phyloP scores from a whole-genome alignment of 116 monocot genomes.

The Iris pallida region DNA sequence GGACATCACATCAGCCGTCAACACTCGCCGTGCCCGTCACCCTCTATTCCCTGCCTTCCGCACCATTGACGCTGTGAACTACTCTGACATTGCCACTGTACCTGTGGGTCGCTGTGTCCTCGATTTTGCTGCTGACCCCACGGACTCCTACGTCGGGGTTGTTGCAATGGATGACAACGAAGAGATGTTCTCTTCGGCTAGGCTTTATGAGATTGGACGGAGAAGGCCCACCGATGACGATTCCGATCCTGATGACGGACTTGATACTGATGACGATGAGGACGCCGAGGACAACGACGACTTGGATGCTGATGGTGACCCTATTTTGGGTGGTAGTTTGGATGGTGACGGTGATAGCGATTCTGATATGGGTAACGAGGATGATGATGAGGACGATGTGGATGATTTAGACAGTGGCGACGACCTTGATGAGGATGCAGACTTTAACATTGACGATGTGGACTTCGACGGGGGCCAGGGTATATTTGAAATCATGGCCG shows the following conservation, averaged over 20 bases:
- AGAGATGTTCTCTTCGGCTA: constrained; percentile 79
- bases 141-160: constrained; percentile 73
- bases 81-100: constrained; percentile 90
- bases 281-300: constrained; percentile 63
- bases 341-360: constrained; percentile 46
- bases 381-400: constrained; percentile 44
- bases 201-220: constrained; percentile 84
- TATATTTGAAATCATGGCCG: constrained; percentile 60
- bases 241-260: constrained; percentile 91
- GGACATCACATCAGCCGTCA: constrained; percentile 70
- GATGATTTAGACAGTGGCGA: constrained; percentile 49
- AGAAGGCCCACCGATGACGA: constrained; percentile 84
- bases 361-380: constrained; percentile 28
- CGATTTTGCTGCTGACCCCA: constrained; percentile 71
- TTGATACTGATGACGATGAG: constrained; percentile 71
- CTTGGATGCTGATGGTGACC: constrained; percentile 57
- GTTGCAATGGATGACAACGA: constrained; percentile 95
- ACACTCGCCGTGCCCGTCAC: constrained; percentile 69
- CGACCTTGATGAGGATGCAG: constrained; percentile 40
- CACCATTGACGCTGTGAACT: constrained; percentile 82
- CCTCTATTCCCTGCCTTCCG: constrained; percentile 92
- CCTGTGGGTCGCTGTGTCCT: constrained; percentile 93
- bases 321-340: constrained; percentile 36
- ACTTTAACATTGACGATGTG: constrained; percentile 39
- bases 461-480: constrained; percentile 56